phyloP scores from a whole-genome alignment of 129 eudicot genomes.

The Heracleum sosnowskyi region DNA sequence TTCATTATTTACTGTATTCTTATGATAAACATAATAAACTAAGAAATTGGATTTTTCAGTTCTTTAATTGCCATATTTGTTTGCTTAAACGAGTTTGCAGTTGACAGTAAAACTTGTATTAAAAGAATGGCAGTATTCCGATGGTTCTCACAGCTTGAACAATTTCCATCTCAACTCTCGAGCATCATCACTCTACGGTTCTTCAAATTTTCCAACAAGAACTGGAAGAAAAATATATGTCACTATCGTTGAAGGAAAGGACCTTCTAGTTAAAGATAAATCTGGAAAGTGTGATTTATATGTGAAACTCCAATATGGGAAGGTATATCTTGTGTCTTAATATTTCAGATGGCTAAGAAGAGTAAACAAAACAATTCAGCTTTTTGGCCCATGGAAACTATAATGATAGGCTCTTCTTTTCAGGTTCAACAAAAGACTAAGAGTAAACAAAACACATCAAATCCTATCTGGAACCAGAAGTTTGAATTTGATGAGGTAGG shows the following conservation, averaged over 20 bases:
- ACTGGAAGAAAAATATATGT: constrained; percentile 83
- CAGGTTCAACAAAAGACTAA: constrained; percentile 63
- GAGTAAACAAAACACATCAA: constrained; percentile 40
- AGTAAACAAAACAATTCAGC: not conserved
- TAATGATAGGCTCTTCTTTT: not conserved
- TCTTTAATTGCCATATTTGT: not conserved
- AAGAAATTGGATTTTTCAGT: not conserved
- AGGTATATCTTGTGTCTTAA: constrained; percentile 33
- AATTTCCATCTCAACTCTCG: constrained; percentile 41
- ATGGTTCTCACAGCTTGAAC: constrained; percentile 66
- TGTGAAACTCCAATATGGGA: constrained; percentile 85
- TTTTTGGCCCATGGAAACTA: not conserved
- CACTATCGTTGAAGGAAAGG: constrained; percentile 77
- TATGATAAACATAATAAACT: not conserved
- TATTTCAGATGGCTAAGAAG: not conserved
- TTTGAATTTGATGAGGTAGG: constrained; percentile 88
- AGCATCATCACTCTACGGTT: constrained; percentile 37
- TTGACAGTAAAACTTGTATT: constrained; percentile 67
- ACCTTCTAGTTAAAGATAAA: constrained; percentile 64
- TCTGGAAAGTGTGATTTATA: constrained; percentile 57
- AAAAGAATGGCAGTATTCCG: constrained; percentile 97
- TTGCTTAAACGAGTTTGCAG: constrained; percentile 32
- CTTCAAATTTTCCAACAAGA: constrained; percentile 42
- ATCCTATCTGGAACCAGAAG: constrained; percentile 76
- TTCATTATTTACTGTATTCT: not conserved